These are phyloP conservation scores for Pyrenopolyporus hunteri DNA, from an alignment of 495 filamentous ascomycete species.

Conservation along the genomic window DNA sequence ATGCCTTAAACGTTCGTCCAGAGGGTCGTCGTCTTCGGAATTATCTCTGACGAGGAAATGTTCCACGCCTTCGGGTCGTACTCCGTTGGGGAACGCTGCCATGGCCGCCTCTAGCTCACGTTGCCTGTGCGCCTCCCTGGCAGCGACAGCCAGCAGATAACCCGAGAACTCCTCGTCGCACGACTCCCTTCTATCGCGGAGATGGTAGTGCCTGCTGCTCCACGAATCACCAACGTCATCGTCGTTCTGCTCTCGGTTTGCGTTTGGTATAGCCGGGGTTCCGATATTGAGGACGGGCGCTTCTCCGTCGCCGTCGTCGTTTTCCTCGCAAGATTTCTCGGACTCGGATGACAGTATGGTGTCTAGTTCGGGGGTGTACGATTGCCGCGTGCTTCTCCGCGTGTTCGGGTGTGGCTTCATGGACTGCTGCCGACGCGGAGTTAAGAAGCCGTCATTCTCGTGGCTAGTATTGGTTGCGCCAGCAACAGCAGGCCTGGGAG, in stretches of 20 bases:
- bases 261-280: conserved; percentile 38
- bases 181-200: conserved; percentile 57
- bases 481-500: conserved; percentile 28
- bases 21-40: conserved; percentile 50
- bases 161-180: conserved; percentile 74
- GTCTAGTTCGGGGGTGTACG: conserved; percentile 49
- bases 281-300: conserved; percentile 36
- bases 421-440: conserved; percentile 43
- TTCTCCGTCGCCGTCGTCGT: conserved; percentile 34
- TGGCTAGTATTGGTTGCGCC: conserved; percentile 27
- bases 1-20: conserved; percentile 44
- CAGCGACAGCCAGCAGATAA: conserved; percentile 77
- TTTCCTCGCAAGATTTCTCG: conserved; percentile 45
- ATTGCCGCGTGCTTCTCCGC: conserved; percentile 47
- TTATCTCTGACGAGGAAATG: conserved; percentile 61
- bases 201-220: conserved; percentile 44
- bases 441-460: conserved; percentile 32
- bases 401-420: conserved; percentile 50
- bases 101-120: conserved; percentile 54
- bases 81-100: conserved; percentile 56
- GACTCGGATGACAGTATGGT: conserved; percentile 46
- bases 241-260: conserved; percentile 13
- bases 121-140: conserved; percentile 76
- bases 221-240: conserved; percentile 45
- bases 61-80: conserved; percentile 57